Evolutionary conservation across 1,139 yeast genomes (phyloP), one percentile per base, ranked within the genome.

Genomic region (Yamadazyma membranifaciens): DNA sequence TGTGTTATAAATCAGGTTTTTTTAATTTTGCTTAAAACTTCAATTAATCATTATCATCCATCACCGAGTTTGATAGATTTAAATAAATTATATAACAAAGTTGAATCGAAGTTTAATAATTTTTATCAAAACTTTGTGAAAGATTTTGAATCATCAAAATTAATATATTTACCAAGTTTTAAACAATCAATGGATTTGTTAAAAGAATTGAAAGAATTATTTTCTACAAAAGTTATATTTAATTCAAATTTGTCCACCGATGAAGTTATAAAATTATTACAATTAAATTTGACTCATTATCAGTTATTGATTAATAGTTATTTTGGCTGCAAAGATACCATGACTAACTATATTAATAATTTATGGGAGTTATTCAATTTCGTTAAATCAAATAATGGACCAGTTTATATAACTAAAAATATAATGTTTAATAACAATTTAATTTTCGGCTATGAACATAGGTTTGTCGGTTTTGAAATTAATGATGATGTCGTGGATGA

Each of bases 261-360:
- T 22, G 45, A 42, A 15, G 38, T 49, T 14, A 33, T 22, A 30
- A 37, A 38, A 16, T 34, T 41, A 12, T 34, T 56, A 26, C 40
- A 40, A 27, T 13, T 40, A 2, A 44, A 44, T 24, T 29, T 55
- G 7, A 14, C 24, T 1, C 37, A 45, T 25, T 53, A 57, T 52
- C 49, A 49, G n/a, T 36, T 52, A 16, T 47, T 62, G 26, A 40
- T 57, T 11, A 51, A 62, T 38, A 38, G 45, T 12, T 59, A 52
- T 43, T 65, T 63, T 48, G 73, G 72, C 1, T 60, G 67, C 28
- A 47, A 47, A 37, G 63, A 59, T n/a, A 59, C 59, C 33, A 51
- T 64, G 40, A 42, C 46, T 6, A 44, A 55, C 31, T 66, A 67
- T 40, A 43, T 56, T 10, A 60, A 53, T 28, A 60, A 56, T 40